Evolutionary conservation across 2,329 filamentous ascomycete genomes (phyloP), one percentile per base, ranked within the genome.

Genomic region (Phaeophleospora eucalypticola): DNA sequence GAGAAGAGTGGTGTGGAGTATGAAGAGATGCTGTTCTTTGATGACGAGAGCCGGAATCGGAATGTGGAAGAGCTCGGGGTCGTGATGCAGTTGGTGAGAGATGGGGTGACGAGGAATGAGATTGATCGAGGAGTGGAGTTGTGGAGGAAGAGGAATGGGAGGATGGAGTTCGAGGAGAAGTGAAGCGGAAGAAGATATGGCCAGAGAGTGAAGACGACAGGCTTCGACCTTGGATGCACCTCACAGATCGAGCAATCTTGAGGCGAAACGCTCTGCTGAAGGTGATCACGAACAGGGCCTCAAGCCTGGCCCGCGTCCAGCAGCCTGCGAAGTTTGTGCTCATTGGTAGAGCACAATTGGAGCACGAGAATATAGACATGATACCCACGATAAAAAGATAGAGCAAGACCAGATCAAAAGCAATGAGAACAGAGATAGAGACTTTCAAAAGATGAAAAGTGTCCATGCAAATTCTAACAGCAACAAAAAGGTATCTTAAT

Each of bases 21-120:
- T 61, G 79, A 85, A 54, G 88, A 96, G 39, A 95, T 97, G 84
- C 66, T 97, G 27, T 97, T 97, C 68, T 97, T 97, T 57, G 91
- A 97, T 59, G 91, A 97, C 59, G 91, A 97, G 77, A 76, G 77
- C 43, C 73, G 91, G 51, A 97, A 97, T 63, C 76, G 81, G 48
- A 89, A 96, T 63, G 91, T 95, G 1, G 81, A 85, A 68, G 72
- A 77, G 37, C 61, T 96, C 41, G 90, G 90, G 0, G 86, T 95
- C 2, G 87, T 86, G 0, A 95, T 97, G 81, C 82, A 82, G 63
- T 70, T 96, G 41, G 84, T 97, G 0, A 72, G 79, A 46, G 84
- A 95, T 64, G 90, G 90, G 0, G 81, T 95, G 44, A 83, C 79
- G 2, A 84, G 81, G 70, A 75, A 74, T 0, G 89, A 93, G 71